Percentiles rank a stretch among this genome's conserved stretches.
Conservation (phyloP, 305 asterid species). For the Fraxinus ornus region DNA sequence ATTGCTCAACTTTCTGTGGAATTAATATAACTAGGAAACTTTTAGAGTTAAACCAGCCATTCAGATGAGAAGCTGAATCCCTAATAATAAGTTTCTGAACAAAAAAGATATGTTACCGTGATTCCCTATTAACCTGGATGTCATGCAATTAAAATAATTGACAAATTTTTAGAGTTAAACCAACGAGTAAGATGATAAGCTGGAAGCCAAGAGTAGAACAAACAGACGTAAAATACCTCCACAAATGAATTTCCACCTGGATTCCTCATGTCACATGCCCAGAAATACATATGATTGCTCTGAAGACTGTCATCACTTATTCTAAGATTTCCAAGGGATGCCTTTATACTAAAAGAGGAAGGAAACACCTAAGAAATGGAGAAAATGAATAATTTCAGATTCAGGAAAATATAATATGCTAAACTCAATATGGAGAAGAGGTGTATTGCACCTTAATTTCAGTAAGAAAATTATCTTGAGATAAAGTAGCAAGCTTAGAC, state of each 20-base stretch:
- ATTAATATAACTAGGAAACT: not conserved
- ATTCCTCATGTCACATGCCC: constrained; percentile 99
- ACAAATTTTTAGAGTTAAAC: not conserved
- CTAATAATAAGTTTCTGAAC: not conserved
- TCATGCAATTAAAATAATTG: not conserved
- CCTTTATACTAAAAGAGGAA: constrained; percentile 84
- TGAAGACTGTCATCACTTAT: constrained; percentile 91
- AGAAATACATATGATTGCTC: constrained; percentile 74
- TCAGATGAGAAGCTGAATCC: constrained; percentile 10
- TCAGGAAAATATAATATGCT: constrained; percentile 16
- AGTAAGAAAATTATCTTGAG: constrained; percentile 83
- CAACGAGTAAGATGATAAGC: not conserved
- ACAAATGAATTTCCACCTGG: constrained; percentile 96
- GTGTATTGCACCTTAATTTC: constrained; percentile 64
- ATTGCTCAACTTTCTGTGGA: not conserved
- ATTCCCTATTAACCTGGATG: not conserved
- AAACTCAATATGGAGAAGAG: constrained; percentile 23
- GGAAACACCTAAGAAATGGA: constrained; percentile 71
- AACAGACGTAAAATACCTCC: constrained; percentile 54
- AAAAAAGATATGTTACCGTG: not conserved
- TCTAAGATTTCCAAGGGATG: constrained; percentile 93
- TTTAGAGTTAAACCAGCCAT: constrained; percentile 1
- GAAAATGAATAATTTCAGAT: constrained; percentile 24
- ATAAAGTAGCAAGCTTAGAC: constrained; percentile 73
- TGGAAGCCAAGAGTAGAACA: not conserved